A percentile compares a stretch with the other conserved stretches of the same genome.
These are phyloP conservation scores for Erigeron canadensis DNA, from an alignment of 129 eudicot species.

Conservation along the genomic window DNA sequence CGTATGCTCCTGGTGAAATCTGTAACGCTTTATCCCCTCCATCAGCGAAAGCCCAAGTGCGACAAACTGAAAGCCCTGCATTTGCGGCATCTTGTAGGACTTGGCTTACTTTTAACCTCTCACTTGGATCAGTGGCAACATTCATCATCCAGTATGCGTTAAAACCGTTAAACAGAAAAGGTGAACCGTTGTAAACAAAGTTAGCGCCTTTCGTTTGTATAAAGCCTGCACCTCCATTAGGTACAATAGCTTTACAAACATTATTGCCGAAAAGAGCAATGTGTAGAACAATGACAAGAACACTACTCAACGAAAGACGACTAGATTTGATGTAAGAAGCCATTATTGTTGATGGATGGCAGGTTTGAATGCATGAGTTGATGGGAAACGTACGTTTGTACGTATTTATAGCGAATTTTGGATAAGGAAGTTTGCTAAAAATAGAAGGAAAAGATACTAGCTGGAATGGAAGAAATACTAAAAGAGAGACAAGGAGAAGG, in stretches of 20 bases:
- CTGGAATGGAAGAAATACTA: neutral
- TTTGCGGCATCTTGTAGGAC: slow-evolving; percentile 61
- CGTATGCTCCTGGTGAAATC: slow-evolving; percentile 69
- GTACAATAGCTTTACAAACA: slow-evolving; percentile 40
- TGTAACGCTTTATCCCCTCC: slow-evolving; percentile 75
- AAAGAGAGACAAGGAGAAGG: slow-evolving; percentile 24
- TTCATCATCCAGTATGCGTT: slow-evolving; percentile 92
- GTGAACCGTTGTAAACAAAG: slow-evolving; percentile 48
- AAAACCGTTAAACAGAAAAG: slow-evolving; percentile 74
- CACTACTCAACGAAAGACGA: slow-evolving; percentile 16
- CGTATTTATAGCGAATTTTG: slow-evolving; percentile 39
- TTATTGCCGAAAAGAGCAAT: slow-evolving; percentile 10
- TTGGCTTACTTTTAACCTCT: slow-evolving; percentile 53
- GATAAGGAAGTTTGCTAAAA: slow-evolving; percentile 30
- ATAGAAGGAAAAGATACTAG: slow-evolving; percentile 24
- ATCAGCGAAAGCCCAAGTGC: slow-evolving; percentile 94
- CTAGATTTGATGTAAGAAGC: slow-evolving; percentile 15
- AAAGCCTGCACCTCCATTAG: slow-evolving; percentile 34
- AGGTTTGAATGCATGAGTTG: slow-evolving; percentile 13
- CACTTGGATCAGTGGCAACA: slow-evolving; percentile 59
- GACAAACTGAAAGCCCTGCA: slow-evolving; percentile 71
- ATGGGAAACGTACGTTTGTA: neutral
- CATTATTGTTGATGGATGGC: slow-evolving; percentile 36
- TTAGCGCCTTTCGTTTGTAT: slow-evolving; percentile 41
- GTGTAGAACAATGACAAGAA: slow-evolving; percentile 23